A percentile compares a stretch with the other conserved stretches of the same genome.
These are phyloP conservation scores for Diaporthe sp. DNA, from an alignment of 2,329 filamentous ascomycete genomes.

Conservation along the genomic window DNA sequence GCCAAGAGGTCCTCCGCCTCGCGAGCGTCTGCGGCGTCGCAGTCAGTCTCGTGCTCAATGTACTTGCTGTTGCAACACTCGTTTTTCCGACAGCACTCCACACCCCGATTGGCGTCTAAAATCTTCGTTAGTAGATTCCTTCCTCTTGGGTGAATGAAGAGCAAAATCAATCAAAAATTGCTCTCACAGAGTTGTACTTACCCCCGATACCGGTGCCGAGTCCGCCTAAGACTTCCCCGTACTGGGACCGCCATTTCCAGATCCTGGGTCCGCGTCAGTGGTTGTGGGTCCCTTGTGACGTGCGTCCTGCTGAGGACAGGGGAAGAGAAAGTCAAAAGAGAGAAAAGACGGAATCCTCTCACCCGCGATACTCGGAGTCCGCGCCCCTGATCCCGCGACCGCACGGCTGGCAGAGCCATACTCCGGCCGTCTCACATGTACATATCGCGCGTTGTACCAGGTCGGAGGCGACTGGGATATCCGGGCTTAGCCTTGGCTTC, in stretches of 20 bases:
- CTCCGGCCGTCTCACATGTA: constrained; percentile 62
- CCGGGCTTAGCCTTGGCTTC: constrained; percentile 57
- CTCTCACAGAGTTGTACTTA: constrained; percentile 5
- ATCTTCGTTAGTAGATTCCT: neutral
- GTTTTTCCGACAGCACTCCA: constrained; percentile 86
- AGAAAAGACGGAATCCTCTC: constrained; percentile 35
- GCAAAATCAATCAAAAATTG: neutral
- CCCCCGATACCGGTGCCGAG: constrained; percentile 85
- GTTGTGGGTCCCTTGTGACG: constrained; percentile 17
- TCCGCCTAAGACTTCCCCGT: constrained; percentile 83
- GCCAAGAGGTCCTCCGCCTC: constrained; percentile 52
- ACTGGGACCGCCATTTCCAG: constrained; percentile 91
- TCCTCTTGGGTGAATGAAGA: neutral
- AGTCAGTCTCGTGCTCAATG: constrained; percentile 87
- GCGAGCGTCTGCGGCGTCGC: constrained; percentile 80
- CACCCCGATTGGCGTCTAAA: constrained; percentile 83
- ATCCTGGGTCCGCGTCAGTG: constrained; percentile 60
- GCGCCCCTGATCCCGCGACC: constrained; percentile 76
- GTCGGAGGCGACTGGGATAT: constrained; percentile 63
- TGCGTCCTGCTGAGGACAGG: constrained; percentile 5
- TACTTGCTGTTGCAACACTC: constrained; percentile 81
- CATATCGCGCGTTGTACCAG: constrained; percentile 69
- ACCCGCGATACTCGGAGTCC: constrained; percentile 72
- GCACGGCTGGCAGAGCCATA: constrained; percentile 91
- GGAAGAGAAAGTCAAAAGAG: neutral